phyloP scores from a whole-genome alignment of 768 basidiomycete genomes.

The Naganishia randhawae region DNA sequence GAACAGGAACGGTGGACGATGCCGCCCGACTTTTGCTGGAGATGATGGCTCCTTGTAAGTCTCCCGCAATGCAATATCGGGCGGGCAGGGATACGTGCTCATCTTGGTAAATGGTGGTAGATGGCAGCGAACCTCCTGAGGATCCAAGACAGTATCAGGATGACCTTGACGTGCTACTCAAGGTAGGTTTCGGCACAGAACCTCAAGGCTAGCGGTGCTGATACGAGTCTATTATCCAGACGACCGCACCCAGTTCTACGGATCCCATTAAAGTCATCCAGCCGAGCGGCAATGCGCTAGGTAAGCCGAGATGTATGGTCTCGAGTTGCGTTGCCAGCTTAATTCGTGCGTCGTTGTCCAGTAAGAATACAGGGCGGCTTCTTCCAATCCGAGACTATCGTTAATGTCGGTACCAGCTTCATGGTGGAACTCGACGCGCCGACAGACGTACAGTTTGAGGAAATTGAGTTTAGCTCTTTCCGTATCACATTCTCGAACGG shows the following conservation, averaged over 20 bases:
- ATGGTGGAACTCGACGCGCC: slow-evolving; percentile 11
- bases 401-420: slow-evolving; percentile 3
- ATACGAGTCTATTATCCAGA: slow-evolving; percentile 55
- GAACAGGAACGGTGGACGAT: slow-evolving; percentile 69
- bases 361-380: slow-evolving; percentile 11
- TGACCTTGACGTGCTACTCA: slow-evolving; percentile 68
- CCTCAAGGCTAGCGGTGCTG: not conserved
- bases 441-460: slow-evolving; percentile 35
- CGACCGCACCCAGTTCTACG: slow-evolving; percentile 63
- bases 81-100: not conserved
- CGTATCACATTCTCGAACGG: slow-evolving; percentile 18
- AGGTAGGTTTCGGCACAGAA: slow-evolving; percentile 54
- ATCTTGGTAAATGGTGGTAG: slow-evolving; percentile 28
- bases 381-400: slow-evolving; percentile 1
- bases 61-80: not conserved
- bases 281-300: slow-evolving; percentile 13
- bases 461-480: slow-evolving; percentile 61
- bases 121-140: slow-evolving; percentile 28
- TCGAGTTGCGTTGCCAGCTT: not conserved
- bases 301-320: slow-evolving; percentile 22
- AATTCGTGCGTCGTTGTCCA: not conserved
- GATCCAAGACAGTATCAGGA: slow-evolving; percentile 57
- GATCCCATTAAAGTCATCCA: slow-evolving; percentile 63
- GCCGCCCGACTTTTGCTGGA: slow-evolving; percentile 74
- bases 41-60: slow-evolving; percentile 72